Conservation (phyloP, 2,329 filamentous ascomycete species). For the Ophiostoma novo-ulmi region DNA sequence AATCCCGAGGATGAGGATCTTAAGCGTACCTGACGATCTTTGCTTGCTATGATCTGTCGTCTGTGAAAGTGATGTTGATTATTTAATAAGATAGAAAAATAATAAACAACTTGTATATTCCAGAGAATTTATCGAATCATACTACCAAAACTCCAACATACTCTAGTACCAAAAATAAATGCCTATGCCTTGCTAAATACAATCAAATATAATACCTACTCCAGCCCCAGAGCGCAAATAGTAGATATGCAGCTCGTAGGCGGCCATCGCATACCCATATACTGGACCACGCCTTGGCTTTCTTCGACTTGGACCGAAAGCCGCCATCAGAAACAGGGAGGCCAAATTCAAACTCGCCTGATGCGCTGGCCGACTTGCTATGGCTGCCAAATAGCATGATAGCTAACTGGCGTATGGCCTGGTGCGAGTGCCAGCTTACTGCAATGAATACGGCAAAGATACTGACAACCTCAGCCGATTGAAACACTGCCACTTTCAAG, state of each 20-base stretch:
- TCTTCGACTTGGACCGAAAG: background rate
- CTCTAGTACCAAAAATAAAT: background rate
- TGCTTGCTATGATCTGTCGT: background rate
- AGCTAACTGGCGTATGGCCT: slow-evolving; percentile 11
- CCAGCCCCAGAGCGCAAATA: slow-evolving; percentile 14
- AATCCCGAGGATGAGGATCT: background rate
- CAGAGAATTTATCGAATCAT: background rate
- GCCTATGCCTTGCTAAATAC: background rate
- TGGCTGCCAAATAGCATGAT: background rate
- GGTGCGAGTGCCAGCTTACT: slow-evolving; percentile 10
- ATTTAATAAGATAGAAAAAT: background rate
- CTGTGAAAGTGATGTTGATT: background rate
- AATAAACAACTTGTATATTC: background rate
- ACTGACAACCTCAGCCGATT: slow-evolving; percentile 14
- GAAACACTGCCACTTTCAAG: background rate
- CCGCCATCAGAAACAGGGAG: background rate
- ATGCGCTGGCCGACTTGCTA: background rate
- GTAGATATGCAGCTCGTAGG: background rate
- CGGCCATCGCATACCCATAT: background rate
- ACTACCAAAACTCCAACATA: background rate
- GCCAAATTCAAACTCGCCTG: background rate
- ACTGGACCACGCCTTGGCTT: background rate
- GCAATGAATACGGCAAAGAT: slow-evolving; percentile 13
- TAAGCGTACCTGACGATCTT: background rate
- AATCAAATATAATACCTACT: slow-evolving; percentile 15